These are phyloP conservation scores for Venturia aucupariae DNA, from an alignment of 2,329 filamentous ascomycete species.

Conservation along the genomic window DNA sequence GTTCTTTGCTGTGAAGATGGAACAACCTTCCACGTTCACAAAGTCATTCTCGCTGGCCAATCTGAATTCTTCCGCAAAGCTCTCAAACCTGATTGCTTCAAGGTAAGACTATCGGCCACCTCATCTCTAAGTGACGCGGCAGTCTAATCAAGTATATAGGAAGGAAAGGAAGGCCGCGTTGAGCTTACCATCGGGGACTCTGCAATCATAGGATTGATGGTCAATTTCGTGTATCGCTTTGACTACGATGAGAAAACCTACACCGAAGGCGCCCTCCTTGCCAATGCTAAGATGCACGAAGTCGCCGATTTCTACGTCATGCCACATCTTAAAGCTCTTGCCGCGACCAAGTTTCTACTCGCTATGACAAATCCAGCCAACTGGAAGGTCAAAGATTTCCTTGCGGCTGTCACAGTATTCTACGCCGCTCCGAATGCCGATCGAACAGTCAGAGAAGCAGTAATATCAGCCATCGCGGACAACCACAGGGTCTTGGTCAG, in stretches of 20 bases:
- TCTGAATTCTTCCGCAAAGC: neutral
- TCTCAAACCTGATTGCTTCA: neutral
- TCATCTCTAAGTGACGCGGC: neutral
- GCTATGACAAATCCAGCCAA: neutral
- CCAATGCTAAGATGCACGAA: neutral
- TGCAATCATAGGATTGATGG: neutral
- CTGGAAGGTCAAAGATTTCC: neutral
- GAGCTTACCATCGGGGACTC: neutral
- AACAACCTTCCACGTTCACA: neutral
- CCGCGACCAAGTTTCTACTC: neutral
- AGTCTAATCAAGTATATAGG: neutral
- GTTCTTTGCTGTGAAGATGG: neutral
- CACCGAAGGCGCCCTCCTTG: neutral
- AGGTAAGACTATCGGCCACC: neutral
- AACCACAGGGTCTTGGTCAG: neutral
- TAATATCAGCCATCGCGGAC: neutral
- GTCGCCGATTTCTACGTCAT: neutral
- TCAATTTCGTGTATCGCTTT: neutral
- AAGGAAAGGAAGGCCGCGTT: neutral
- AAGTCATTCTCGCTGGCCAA: neutral
- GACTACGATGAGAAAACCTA: neutral
- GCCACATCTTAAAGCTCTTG: neutral
- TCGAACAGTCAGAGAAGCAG: neutral
- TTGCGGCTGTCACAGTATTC: neutral
- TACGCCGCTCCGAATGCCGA: neutral